phyloP scores from a whole-genome alignment of 2,329 filamentous ascomycete genomes.

The Fusarium sp. region DNA sequence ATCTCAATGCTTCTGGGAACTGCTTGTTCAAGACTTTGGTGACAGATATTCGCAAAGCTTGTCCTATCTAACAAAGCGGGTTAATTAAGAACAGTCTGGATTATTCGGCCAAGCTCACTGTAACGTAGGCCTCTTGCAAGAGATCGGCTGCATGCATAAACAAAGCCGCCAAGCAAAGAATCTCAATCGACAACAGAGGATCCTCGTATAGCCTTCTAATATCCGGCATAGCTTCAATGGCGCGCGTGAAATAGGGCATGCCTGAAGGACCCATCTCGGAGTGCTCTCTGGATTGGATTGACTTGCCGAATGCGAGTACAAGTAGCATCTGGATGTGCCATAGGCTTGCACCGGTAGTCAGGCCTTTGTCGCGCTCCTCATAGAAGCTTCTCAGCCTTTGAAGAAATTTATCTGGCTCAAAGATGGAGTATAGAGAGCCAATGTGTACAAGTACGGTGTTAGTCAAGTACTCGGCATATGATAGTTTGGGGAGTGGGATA shows the following conservation, averaged over 20 bases:
- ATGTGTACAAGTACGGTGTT: conserved; percentile 39
- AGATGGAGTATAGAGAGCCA: conserved; percentile 37
- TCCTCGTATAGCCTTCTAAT: conserved; percentile 37
- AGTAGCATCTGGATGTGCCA: conserved; percentile 45
- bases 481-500: conserved; percentile 34
- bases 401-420: conserved; percentile 31
- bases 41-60: conserved; percentile 37
- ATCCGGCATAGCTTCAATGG: conserved; percentile 39
- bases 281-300: conserved; percentile 41
- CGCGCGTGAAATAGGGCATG: conserved; percentile 37
- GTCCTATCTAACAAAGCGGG: conserved; percentile 20
- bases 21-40: conserved; percentile 36
- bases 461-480: conserved; percentile 39
- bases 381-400: conserved; percentile 29
- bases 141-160: conserved; percentile 45
- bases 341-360: conserved; percentile 10
- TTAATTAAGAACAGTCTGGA: background rate
- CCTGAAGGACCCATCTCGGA: conserved; percentile 40
- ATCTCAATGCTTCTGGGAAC: conserved; percentile 36
- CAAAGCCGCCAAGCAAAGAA: conserved; percentile 34
- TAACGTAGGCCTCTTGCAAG: conserved; percentile 41
- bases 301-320: conserved; percentile 39
- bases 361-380: conserved; percentile 3
- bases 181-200: conserved; percentile 40
- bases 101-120: conserved; percentile 9